Evolutionary conservation across 2,329 filamentous ascomycete species (phyloP), one percentile per base, ranked within the genome.

Genomic region (Colletotrichum siamense): DNA sequence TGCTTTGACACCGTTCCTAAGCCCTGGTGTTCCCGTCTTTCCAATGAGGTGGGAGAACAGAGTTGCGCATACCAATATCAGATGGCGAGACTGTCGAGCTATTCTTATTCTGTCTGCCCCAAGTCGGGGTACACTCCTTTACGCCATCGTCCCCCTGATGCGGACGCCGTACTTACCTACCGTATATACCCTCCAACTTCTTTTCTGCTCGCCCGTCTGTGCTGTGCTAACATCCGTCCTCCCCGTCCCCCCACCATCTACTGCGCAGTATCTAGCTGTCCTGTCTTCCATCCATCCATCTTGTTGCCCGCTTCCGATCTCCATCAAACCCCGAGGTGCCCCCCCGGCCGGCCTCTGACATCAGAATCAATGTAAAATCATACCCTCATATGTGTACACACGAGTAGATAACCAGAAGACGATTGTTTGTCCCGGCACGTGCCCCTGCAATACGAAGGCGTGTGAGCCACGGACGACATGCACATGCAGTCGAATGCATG

Each of bases 1-100:
- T 65, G 63, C 73, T 57, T 70, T 30, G 57, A 63, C 68, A 63
- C 36, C n/a, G 26, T 61, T 73, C 72, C 67, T 59, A n/a, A 71
- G 59, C 67, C 36, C 61, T 39, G 28, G 30, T 63, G 28, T 44
- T 66, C 49, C 52, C 30, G n/a, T 55, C 55, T 57, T 36, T 36
- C 69, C 69, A 62, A 44, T 13, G n/a, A 44, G 63, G 28, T 28
- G 49, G 24, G 39, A 39, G 36, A 49, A 52, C 28, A 39, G 49
- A n/a, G 69, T 72, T 71, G 49, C 22, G 13, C 32, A 52, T 15
- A 52, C 26, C 26, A 57, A 68, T 75, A 75, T 75, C 69, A 63
- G 73, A 75, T 66, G 69, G 73, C 39, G 62, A 73, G n/a, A 39
- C 34, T 26, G n/a, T 32, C 52, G 69, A 44, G 36, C 73, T 22